Evolutionary conservation across 148 eudicot genomes (phyloP), one percentile per base, ranked within the genome.

Genomic region (Silene uniflora): DNA sequence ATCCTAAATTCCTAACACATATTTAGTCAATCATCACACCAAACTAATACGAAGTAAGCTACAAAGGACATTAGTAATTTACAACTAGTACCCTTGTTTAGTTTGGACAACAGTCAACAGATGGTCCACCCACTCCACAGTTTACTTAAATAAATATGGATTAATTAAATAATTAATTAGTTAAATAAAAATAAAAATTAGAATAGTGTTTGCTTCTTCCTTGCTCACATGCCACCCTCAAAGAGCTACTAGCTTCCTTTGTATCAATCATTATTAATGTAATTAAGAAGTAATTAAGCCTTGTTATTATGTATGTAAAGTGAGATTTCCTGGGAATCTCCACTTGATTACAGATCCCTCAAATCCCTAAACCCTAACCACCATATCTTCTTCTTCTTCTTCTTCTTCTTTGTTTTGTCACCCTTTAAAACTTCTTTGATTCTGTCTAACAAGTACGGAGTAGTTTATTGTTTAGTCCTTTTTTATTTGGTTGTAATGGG

Each of bases 291-390:
- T 23, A 71, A 62, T 24, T 47, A 78, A 64, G 4, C 42, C 59
- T n/a, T 65, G 13, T 61, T 67, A 9, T 49, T 10, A 11, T 11
- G 46, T 58, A 42, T 76, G 59, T 18, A 59, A 59, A 79, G 46
- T 4, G 69, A 60, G 81, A 73, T 79, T 69, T 74, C 67, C 69
- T 29, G 61, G 62, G 77, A 65, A 78, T 66, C 81, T 73, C 49
- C 77, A 73, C 69, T 69, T 69, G 11, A 47, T 79, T 25, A 68
- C 71, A 74, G 18, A 68, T 74, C 72, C 66, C 70, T 52, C 74
- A 75, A 79, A 74, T 68, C 77, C 63, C 74, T 13, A 79, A 49
- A 79, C 82, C 82, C 82, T 79, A 79, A 79, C 81, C 62, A 79
- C 74, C 77, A 74, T 35, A 74, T 79, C 77, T 73, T 79, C 81